Evolutionary conservation across 2,329 filamentous ascomycete species (phyloP).

Genomic region (Aureobasidium vineae): DNA sequence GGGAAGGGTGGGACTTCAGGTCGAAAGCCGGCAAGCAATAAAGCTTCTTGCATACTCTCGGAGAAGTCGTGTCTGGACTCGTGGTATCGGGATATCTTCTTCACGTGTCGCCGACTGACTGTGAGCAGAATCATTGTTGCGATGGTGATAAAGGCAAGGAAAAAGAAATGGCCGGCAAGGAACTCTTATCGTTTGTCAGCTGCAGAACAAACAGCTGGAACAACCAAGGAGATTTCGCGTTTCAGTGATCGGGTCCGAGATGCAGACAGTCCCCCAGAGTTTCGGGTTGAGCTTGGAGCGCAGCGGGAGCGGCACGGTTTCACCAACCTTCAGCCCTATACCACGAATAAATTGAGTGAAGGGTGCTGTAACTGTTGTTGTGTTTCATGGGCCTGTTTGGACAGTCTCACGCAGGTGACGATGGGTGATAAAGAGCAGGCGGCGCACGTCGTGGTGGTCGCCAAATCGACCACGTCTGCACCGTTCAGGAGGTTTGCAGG

Average conservation of each 20-base stretch:
- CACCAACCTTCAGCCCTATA: constrained; percentile 19
- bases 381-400: constrained; percentile 12
- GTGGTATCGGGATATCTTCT: background rate
- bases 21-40: constrained; percentile 6
- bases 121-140: constrained; percentile 1
- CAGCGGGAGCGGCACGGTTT: constrained; percentile 21
- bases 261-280: constrained; percentile 12
- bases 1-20: background rate
- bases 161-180: background rate
- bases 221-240: constrained; percentile 14
- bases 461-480: constrained; percentile 12
- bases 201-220: constrained; percentile 9
- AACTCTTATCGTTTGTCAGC: background rate
- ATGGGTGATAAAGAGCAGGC: constrained; percentile 13
- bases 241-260: constrained; percentile 2
- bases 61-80: background rate
- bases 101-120: background rate
- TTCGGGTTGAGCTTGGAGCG: constrained; percentile 16
- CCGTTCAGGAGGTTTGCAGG: constrained; percentile 10
- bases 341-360: constrained; percentile 14
- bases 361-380: background rate
- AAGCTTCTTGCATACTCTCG: background rate
- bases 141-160: constrained; percentile 6
- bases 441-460: background rate
- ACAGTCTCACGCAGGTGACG: background rate